Evolutionary conservation across 164 flowering plant genomes (phyloP), one percentile per base, ranked within the genome.

Genomic region (Chimonanthus salicifolius): DNA sequence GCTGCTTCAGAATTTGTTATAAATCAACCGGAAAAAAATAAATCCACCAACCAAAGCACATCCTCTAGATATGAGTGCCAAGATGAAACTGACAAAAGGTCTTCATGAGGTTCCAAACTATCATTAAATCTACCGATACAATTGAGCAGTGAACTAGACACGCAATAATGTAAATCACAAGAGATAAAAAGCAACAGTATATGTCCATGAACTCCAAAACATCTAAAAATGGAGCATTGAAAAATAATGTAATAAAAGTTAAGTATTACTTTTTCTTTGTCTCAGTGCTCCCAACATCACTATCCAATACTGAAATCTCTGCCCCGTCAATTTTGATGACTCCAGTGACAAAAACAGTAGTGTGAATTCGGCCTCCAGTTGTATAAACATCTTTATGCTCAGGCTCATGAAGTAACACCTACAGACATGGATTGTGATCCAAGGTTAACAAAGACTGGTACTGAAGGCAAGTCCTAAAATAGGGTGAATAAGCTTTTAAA

Each of bases 241-340:
- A 62, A 47, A 58, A 16, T 16, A 21, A 69, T 15, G 20, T 47
- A 51, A 64, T 9, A 21, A 7, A 21, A 70, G 63, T 11, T 9
- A 60, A 66, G 16, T 69, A 85, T 67, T 85, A 92, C 98, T 80
- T 88, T 66, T 92, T 82, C 76, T 83, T 80, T 64, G 90, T 77
- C 80, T 90, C 99, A 49, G 86, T 54, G 66, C 84, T 90, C 62
- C 89, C 95, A 75, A 85, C 85, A 77, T 95, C 99, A 84, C 89
- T 90, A 78, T 95, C 97, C 77, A 95, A 86, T 18, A 93, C 79
- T 45, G 88, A 82, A 80, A 93, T 83, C 78, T 89, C 92, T 15
- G 95, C 88, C 81, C 71, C 80, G 11, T 85, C 88, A 81, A 92
- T 75, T 62, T 85, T 83, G 47, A 93, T 76, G 47, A 81, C 77